A percentile compares a stretch with the other conserved stretches of the same genome.
Evolutionary conservation across 1,139 yeast species (phyloP).

Genomic region (Yamadazyma diddensiae): DNA sequence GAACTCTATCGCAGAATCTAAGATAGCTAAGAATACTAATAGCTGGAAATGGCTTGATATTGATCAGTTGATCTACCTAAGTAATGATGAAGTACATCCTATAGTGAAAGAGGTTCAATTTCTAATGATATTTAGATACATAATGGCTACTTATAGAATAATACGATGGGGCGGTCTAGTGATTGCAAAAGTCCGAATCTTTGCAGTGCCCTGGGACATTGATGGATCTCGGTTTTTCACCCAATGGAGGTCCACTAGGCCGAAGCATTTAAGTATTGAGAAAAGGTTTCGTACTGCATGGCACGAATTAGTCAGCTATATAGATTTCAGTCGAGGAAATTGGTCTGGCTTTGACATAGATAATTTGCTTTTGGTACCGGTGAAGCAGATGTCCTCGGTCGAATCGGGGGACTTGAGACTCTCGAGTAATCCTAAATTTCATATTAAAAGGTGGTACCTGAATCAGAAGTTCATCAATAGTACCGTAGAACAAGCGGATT

Average conservation of each 20-base stretch:
- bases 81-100: conserved; percentile 15
- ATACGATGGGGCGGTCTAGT: conserved; percentile 8
- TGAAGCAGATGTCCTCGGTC: background rate
- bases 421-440: conserved; percentile 18
- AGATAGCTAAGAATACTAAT: background rate
- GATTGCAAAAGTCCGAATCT: conserved; percentile 43
- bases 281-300: conserved; percentile 29
- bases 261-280: conserved; percentile 19
- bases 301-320: conserved; percentile 19
- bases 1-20: background rate
- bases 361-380: conserved; percentile 10
- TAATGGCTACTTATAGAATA: conserved; percentile 44
- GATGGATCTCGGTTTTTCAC: conserved; percentile 30
- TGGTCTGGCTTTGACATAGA: conserved; percentile 11
- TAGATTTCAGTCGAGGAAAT: conserved; percentile 31
- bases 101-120: conserved; percentile 35
- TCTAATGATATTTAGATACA: conserved; percentile 35
- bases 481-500: conserved; percentile 1
- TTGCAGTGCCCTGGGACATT: conserved; percentile 47
- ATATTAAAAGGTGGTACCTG: conserved; percentile 30
- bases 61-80: conserved; percentile 17
- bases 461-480: conserved; percentile 11
- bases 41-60: conserved; percentile 56
- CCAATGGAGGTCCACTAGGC: conserved; percentile 27
- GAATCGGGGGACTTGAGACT: background rate